Base-by-base conservation (phyloP, 78 protist species). In the Chrysochromulina parva region DNA sequence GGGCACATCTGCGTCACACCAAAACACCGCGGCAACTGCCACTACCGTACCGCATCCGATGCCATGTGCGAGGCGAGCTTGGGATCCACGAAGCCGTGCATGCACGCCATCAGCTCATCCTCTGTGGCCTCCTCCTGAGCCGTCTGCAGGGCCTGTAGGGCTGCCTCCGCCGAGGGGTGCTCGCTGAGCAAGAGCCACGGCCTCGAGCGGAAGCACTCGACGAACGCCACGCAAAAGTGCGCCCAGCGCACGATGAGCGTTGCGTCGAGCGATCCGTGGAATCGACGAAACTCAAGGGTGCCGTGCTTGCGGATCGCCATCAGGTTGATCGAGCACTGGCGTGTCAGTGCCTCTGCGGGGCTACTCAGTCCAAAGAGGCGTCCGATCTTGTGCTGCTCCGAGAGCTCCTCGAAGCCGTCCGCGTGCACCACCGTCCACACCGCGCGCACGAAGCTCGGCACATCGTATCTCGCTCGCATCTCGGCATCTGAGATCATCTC, bases 211-310 rank as follows among this genome's bases (percentile, higher is more conserved):
- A 76, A 76, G 59, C 47, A 5, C 85, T 76, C 85, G 28, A 76
- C 85, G n/a, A 76, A 76, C 38, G 60, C 20, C 59, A 10, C 20
- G 58, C 85, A 76, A 11, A 76, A 48, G 85, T 20, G 85, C 59
- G 58, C 85, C 85, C 85, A 76, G 13, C 58, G 60, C 38, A 52
- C 3, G 20, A 76, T 4, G 48, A 16, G 19, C 47, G 24, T 28
- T 9, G 20, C 85, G 85, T 76, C 58, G 59, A 48, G 9, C 38
- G 26, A 52, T 20, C 28, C 54, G 85, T 76, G 60, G 28, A 10
- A 16, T 14, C 85, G 58, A 28, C 85, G 85, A 9, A 76, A 76
- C 85, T 76, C 85, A 59, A 76, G 47, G 47, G 85, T 76, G 59
- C 85, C 85, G 60, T 52, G 17, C 11, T 2, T 9, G 47, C 22